phyloP scores from a whole-genome alignment of 78 protist species.

The Creolimax fragrantissima region DNA sequence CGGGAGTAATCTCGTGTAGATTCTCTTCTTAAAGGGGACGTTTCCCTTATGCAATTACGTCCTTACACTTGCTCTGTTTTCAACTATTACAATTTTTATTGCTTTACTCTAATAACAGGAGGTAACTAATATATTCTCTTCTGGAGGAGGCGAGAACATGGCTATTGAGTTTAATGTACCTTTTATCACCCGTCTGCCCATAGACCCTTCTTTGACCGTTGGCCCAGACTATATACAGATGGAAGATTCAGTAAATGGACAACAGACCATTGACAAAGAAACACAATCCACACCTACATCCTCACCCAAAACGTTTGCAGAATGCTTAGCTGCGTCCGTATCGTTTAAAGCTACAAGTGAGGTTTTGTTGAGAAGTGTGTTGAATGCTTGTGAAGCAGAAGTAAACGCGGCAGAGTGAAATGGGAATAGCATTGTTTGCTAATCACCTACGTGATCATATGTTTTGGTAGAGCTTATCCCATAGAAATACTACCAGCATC shows the following conservation, averaged over 20 bases:
- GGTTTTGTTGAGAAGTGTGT: not conserved
- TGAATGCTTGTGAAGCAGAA: not conserved
- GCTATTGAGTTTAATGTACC: conserved; percentile 22
- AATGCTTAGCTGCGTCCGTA: not conserved
- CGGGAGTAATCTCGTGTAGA: too few relatives aligned
- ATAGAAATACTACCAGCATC: too few relatives aligned
- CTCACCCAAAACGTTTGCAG: not conserved
- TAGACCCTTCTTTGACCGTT: not conserved
- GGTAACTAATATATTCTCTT: not conserved
- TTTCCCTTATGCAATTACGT: too few relatives aligned
- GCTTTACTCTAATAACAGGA: not conserved
- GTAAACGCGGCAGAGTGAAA: too few relatives aligned
- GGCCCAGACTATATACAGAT: too few relatives aligned
- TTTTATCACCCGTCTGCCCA: not conserved
- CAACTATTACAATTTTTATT: too few relatives aligned
- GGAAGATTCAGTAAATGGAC: too few relatives aligned
- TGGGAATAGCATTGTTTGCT: too few relatives aligned
- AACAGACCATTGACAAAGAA: not conserved
- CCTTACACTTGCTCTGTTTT: too few relatives aligned
- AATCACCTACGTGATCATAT: too few relatives aligned
- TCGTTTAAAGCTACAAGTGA: not conserved
- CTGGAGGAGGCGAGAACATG: conserved; percentile 19
- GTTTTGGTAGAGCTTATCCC: too few relatives aligned
- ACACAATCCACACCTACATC: not conserved
- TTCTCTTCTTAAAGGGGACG: too few relatives aligned